These are phyloP conservation scores for Lactarius tabidus DNA, from an alignment of 768 basidiomycete genomes.

Conservation along the genomic window DNA sequence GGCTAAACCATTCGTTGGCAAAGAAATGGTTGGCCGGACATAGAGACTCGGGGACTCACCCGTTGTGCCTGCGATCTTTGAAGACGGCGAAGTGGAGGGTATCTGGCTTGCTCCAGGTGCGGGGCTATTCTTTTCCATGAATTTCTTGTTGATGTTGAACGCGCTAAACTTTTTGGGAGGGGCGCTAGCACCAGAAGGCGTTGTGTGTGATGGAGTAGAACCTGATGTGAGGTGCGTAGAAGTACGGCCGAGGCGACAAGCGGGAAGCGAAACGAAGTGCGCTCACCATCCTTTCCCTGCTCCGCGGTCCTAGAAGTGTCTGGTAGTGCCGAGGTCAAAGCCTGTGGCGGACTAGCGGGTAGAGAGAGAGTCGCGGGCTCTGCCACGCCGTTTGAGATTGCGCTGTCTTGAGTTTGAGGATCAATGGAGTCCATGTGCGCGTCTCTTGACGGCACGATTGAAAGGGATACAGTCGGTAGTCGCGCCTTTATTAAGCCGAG, in stretches of 20 bases:
- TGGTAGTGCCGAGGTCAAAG: constrained; percentile 5
- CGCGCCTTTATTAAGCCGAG: not conserved
- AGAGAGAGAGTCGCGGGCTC: constrained; percentile 17
- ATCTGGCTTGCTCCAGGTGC: constrained; percentile 46
- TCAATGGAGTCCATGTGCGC: constrained; percentile 79
- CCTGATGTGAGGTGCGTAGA: constrained; percentile 7
- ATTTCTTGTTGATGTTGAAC: constrained; percentile 94
- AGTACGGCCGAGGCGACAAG: constrained; percentile 3
- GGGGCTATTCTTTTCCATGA: constrained; percentile 82
- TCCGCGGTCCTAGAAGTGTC: constrained; percentile 20
- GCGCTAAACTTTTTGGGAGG: constrained; percentile 85
- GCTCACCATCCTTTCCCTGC: constrained; percentile 17
- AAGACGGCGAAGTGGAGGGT: constrained; percentile 40
- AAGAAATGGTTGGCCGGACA: not conserved
- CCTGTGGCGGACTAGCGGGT: constrained; percentile 18
- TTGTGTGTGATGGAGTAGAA: constrained; percentile 17
- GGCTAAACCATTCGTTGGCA: constrained; percentile 36
- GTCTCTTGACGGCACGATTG: constrained; percentile 54
- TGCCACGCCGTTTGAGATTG: constrained; percentile 38
- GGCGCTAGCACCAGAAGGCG: constrained; percentile 33
- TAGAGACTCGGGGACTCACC: constrained; percentile 39
- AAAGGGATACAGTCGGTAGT: constrained; percentile 4
- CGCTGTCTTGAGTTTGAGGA: constrained; percentile 42
- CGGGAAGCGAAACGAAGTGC: constrained; percentile 1
- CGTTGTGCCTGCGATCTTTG: constrained; percentile 49